Percentiles rank a stretch among this genome's conserved stretches.
Conservation (phyloP, 2,329 filamentous ascomycete species). For the Neopestalotiopsis clavispora region DNA sequence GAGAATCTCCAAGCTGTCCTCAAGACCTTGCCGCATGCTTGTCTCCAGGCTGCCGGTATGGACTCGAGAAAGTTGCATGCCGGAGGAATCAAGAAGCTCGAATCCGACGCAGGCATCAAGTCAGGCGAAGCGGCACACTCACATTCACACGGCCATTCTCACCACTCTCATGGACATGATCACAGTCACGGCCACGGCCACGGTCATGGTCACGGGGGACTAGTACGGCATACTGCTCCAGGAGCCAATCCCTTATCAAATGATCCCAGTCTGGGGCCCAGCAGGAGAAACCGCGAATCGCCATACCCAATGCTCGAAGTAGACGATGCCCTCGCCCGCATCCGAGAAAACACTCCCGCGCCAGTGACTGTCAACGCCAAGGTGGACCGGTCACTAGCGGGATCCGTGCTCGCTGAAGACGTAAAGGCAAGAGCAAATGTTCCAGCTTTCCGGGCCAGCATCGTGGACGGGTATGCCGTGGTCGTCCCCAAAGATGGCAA, state of each 20-base stretch:
- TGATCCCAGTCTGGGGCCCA: constrained; percentile 64
- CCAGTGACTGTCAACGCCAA: constrained; percentile 61
- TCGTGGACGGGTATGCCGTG: constrained; percentile 94
- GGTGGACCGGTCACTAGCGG: constrained; percentile 71
- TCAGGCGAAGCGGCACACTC: constrained; percentile 29
- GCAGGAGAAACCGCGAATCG: constrained; percentile 78
- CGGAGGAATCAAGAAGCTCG: constrained; percentile 82
- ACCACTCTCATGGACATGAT: constrained; percentile 58
- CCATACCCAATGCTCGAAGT: constrained; percentile 94
- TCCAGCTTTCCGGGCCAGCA: constrained; percentile 92
- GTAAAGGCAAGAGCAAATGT: constrained; percentile 82
- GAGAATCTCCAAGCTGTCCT: constrained; percentile 91
- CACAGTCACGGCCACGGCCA: constrained; percentile 57
- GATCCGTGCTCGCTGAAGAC: constrained; percentile 81
- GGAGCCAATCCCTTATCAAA: constrained; percentile 63
- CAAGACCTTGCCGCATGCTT: constrained; percentile 94
- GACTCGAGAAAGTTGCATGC: constrained; percentile 81
- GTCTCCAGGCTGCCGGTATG: constrained; percentile 81
- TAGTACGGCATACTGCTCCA: constrained; percentile 75
- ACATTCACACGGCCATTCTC: constrained; percentile 36
- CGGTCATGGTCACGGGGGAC: constrained; percentile 65
- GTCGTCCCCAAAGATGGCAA: constrained; percentile 67
- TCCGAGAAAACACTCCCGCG: constrained; percentile 73
- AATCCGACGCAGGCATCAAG: constrained; percentile 77
- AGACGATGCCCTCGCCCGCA: constrained; percentile 75